Conservation (phyloP, 2,329 filamentous ascomycete genomes). For the Salinomyces thailandicus region DNA sequence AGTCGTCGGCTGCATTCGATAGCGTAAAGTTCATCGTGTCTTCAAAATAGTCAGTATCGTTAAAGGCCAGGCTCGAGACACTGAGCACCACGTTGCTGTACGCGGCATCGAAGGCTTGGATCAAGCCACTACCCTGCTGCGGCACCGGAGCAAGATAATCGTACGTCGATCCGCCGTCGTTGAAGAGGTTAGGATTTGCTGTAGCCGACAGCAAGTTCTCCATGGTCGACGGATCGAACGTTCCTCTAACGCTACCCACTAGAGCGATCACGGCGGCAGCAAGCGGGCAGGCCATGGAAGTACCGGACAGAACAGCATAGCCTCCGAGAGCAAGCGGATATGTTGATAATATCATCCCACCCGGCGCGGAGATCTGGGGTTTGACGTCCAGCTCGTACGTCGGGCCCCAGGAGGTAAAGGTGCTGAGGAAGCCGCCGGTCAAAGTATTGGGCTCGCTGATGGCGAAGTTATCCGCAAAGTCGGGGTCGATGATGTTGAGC, state of each 20-base stretch:
- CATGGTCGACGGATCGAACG: not conserved
- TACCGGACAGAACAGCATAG: slow-evolving; percentile 46
- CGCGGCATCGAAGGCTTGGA: slow-evolving; percentile 51
- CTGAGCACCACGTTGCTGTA: slow-evolving; percentile 44
- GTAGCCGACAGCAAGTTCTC: not conserved
- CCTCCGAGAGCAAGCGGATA: slow-evolving; percentile 35
- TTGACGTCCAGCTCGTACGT: slow-evolving; percentile 49
- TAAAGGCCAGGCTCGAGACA: slow-evolving; percentile 51
- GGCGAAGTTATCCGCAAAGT: slow-evolving; percentile 8
- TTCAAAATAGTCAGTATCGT: slow-evolving; percentile 51
- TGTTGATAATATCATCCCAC: slow-evolving; percentile 49
- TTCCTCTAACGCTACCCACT: slow-evolving; percentile 14
- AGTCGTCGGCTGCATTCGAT: slow-evolving; percentile 41
- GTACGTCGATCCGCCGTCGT: slow-evolving; percentile 29
- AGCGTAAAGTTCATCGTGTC: slow-evolving; percentile 40
- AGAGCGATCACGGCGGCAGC: slow-evolving; percentile 38
- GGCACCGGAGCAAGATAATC: not conserved
- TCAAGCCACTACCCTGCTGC: slow-evolving; percentile 51
- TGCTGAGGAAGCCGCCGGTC: slow-evolving; percentile 43
- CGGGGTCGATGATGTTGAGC: slow-evolving; percentile 17
- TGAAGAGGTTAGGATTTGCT: slow-evolving; percentile 1
- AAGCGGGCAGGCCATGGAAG: slow-evolving; percentile 51
- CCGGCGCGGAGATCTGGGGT: slow-evolving; percentile 47
- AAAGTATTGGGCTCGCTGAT: slow-evolving; percentile 11
- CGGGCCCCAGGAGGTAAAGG: slow-evolving; percentile 51